A percentile compares a stretch with the other conserved stretches of the same genome.
phyloP scores from a whole-genome alignment of 2,329 filamentous ascomycete species.

The Colletotrichum aenigma region DNA sequence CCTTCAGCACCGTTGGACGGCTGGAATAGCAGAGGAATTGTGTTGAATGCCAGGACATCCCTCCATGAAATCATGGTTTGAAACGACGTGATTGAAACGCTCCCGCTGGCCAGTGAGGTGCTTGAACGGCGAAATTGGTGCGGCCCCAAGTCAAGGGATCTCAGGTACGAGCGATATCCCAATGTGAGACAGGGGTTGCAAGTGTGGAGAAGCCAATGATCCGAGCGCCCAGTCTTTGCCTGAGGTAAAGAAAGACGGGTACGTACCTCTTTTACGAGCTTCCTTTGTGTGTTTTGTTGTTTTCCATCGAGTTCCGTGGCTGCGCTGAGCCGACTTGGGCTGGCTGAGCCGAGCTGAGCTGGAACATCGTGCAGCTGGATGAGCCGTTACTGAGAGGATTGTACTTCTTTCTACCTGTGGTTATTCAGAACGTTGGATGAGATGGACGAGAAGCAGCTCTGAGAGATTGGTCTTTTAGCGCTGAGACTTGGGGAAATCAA shows the following conservation, averaged over 20 bases:
- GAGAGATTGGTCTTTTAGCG: not conserved
- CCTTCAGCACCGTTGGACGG: not conserved
- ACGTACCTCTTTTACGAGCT: not conserved
- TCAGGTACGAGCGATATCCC: not conserved
- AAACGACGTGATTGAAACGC: slow-evolving; percentile 20
- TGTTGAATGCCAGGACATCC: not conserved
- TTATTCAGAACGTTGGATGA: not conserved
- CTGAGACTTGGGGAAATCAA: not conserved
- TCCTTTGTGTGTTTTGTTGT: not conserved
- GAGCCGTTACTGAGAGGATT: not conserved
- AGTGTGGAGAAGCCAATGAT: slow-evolving; percentile 2
- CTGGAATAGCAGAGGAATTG: not conserved
- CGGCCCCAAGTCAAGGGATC: not conserved
- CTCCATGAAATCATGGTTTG: slow-evolving; percentile 1
- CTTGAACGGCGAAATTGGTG: slow-evolving; percentile 9
- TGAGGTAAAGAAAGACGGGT: not conserved
- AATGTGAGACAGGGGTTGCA: slow-evolving; percentile 15
- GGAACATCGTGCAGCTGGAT: not conserved
- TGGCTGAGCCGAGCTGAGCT: not conserved
- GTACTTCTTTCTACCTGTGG: too few species aligned
- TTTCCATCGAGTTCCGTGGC: not conserved
- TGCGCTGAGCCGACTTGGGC: not conserved
- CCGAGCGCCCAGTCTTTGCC: not conserved
- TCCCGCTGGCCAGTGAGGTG: slow-evolving; percentile 7
- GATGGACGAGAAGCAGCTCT: not conserved